Percentiles rank a stretch among this genome's conserved stretches.
Conservation (phyloP, 1,139 yeast genomes). For the Yamadazyma membranifaciens region DNA sequence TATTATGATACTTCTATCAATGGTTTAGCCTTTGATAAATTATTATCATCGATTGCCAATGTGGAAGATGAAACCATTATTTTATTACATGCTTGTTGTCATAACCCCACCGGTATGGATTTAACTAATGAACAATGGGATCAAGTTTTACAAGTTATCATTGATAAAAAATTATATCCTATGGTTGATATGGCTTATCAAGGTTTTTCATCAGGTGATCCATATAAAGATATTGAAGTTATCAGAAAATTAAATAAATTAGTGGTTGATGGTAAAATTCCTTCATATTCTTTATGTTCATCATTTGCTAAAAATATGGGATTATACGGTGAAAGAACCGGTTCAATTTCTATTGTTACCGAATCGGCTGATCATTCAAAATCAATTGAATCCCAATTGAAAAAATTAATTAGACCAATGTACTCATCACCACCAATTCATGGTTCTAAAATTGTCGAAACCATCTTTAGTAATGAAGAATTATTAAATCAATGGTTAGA, state of each 20-base stretch:
- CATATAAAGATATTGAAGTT: conserved; percentile 47
- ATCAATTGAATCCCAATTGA: conserved; percentile 72
- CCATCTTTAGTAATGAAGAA: conserved; percentile 60
- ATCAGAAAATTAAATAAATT: conserved; percentile 50
- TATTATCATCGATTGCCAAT: conserved; percentile 39
- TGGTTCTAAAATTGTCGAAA: conserved; percentile 85
- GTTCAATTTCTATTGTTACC: conserved; percentile 72
- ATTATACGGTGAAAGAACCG: conserved; percentile 92
- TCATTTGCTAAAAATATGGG: conserved; percentile 98
- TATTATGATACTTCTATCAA: conserved; percentile 57
- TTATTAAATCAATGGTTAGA: conserved; percentile 72
- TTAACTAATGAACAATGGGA: conserved; percentile 87
- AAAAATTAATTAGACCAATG: conserved; percentile 78
- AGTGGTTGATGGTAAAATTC: conserved; percentile 44
- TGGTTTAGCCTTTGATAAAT: conserved; percentile 51
- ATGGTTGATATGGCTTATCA: conserved; percentile 96
- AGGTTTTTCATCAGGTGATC: conserved; percentile 88
- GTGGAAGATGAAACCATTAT: conserved; percentile 61
- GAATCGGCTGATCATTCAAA: conserved; percentile 42
- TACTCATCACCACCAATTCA: conserved; percentile 94
- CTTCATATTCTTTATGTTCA: conserved; percentile 72
- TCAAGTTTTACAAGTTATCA: conserved; percentile 57
- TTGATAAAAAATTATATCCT: conserved; percentile 66
- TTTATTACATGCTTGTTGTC: conserved; percentile 92
- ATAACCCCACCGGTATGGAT: conserved; percentile 93